These are phyloP conservation scores for Collybia nuda DNA, from an alignment of 768 basidiomycete species.

Conservation along the genomic window DNA sequence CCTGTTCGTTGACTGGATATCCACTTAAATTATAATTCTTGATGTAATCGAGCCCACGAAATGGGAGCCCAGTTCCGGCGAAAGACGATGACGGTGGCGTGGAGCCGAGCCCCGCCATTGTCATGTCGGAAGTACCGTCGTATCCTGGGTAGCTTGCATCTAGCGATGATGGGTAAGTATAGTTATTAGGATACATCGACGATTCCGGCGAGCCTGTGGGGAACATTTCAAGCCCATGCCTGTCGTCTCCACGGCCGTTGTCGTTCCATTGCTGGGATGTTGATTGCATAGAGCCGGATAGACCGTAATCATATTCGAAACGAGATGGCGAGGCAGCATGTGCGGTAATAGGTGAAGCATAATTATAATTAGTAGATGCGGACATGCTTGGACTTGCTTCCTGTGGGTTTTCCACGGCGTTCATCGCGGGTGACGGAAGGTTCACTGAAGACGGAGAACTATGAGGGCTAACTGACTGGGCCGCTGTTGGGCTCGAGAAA, in stretches of 20 bases:
- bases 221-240: conserved; percentile 42
- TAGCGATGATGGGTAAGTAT: conserved; percentile 39
- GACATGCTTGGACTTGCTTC: conserved; percentile 59
- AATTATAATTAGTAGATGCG: conserved; percentile 43
- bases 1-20: conserved; percentile 46
- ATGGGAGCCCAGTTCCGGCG: conserved; percentile 74
- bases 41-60: conserved; percentile 81
- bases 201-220: conserved; percentile 40
- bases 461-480: conserved; percentile 54
- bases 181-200: conserved; percentile 42
- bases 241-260: conserved; percentile 24
- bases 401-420: conserved; percentile 45
- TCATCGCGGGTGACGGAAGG: conserved; percentile 67
- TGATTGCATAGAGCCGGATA: conserved; percentile 36
- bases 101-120: conserved; percentile 46
- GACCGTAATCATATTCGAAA: conserved; percentile 56
- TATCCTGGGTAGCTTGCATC: conserved; percentile 40
- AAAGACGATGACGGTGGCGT: conserved; percentile 67
- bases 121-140: conserved; percentile 37
- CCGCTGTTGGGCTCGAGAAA: conserved; percentile 53
- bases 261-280: conserved; percentile 47
- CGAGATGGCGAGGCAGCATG: conserved; percentile 48
- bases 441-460: conserved; percentile 76
- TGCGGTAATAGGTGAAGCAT: conserved; percentile 43
- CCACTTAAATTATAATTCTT: conserved; percentile 68